phyloP scores from a whole-genome alignment of 2,329 filamentous ascomycete genomes.

The Ilyonectria mors-panacis region DNA sequence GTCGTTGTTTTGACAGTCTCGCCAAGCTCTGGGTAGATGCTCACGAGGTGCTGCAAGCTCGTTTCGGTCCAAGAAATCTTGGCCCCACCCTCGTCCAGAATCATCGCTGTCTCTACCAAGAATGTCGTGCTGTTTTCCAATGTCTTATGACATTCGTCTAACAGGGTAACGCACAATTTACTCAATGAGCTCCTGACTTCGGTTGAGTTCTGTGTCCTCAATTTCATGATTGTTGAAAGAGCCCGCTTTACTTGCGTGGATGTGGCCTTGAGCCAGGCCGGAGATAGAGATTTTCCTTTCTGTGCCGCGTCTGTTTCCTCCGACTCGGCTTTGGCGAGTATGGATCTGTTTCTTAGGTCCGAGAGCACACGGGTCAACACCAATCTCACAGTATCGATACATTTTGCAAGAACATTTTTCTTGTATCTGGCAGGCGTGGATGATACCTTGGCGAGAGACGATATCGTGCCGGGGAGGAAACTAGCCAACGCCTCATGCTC shows the following conservation, averaged over 20 bases:
- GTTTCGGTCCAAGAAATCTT: constrained; percentile 58
- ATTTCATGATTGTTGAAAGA: constrained; percentile 80
- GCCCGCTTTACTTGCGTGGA: constrained; percentile 86
- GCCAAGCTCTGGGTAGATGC: constrained; percentile 72
- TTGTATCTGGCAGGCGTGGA: constrained; percentile 75
- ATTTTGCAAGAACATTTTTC: constrained; percentile 72
- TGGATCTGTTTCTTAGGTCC: constrained; percentile 68
- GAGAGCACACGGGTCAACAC: constrained; percentile 70
- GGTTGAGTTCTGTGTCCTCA: constrained; percentile 78
- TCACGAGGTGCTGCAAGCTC: constrained; percentile 73
- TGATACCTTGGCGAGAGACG: constrained; percentile 82
- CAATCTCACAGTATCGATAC: constrained; percentile 70
- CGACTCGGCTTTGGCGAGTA: constrained; percentile 56
- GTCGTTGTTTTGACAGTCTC: constrained; percentile 79
- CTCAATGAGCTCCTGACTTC: constrained; percentile 80
- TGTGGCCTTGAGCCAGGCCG: constrained; percentile 85
- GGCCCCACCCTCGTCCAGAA: constrained; percentile 70
- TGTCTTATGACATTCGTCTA: constrained; percentile 84
- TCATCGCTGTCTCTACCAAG: constrained; percentile 85
- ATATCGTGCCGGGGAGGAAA: constrained; percentile 91
- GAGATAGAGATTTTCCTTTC: constrained; percentile 58
- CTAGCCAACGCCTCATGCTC: constrained; percentile 84
- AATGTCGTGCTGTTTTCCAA: constrained; percentile 78
- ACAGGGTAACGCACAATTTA: constrained; percentile 78
- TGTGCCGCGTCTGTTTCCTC: constrained; percentile 42